Conservation (phyloP, 495 filamentous ascomycete genomes). For the Lentithecium fluviatile region DNA sequence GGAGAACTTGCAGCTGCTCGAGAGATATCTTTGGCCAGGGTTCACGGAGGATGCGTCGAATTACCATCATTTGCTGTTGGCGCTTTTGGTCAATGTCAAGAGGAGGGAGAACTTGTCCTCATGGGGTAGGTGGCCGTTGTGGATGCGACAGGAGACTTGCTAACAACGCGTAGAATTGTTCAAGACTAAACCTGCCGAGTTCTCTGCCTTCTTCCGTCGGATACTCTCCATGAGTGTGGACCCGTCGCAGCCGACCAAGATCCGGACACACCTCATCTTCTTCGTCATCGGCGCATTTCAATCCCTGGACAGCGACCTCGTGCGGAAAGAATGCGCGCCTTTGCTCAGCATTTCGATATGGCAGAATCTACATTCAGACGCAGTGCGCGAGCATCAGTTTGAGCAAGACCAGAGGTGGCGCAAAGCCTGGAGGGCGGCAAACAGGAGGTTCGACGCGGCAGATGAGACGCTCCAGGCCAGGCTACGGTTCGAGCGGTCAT, state of each 20-base stretch:
- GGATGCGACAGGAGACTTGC: background rate
- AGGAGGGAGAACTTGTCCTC: slow-evolving; percentile 79
- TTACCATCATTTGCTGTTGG: slow-evolving; percentile 82
- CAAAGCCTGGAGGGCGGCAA: slow-evolving; percentile 88
- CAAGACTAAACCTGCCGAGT: slow-evolving; percentile 71
- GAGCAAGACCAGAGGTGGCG: slow-evolving; percentile 66
- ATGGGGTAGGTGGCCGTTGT: slow-evolving; percentile 59
- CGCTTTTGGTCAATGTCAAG: slow-evolving; percentile 83
- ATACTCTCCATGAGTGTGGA: slow-evolving; percentile 88
- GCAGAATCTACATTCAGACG: slow-evolving; percentile 81
- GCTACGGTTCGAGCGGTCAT: slow-evolving; percentile 87
- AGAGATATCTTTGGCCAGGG: slow-evolving; percentile 93
- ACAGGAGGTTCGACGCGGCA: slow-evolving; percentile 81
- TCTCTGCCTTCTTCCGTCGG: slow-evolving; percentile 87
- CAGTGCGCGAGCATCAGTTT: slow-evolving; percentile 64
- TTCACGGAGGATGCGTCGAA: slow-evolving; percentile 88
- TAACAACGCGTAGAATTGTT: slow-evolving; percentile 62
- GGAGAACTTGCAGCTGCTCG: slow-evolving; percentile 87
- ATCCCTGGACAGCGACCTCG: slow-evolving; percentile 82
- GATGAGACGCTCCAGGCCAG: slow-evolving; percentile 76
- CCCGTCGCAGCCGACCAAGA: slow-evolving; percentile 62
- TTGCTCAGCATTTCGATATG: slow-evolving; percentile 93
- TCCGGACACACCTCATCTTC: slow-evolving; percentile 75
- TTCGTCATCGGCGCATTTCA: slow-evolving; percentile 92
- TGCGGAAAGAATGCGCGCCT: slow-evolving; percentile 93